These are phyloP conservation scores for Wickerhamiella pararugosa DNA, from an alignment of 1,139 yeast genomes.

Conservation along the genomic window DNA sequence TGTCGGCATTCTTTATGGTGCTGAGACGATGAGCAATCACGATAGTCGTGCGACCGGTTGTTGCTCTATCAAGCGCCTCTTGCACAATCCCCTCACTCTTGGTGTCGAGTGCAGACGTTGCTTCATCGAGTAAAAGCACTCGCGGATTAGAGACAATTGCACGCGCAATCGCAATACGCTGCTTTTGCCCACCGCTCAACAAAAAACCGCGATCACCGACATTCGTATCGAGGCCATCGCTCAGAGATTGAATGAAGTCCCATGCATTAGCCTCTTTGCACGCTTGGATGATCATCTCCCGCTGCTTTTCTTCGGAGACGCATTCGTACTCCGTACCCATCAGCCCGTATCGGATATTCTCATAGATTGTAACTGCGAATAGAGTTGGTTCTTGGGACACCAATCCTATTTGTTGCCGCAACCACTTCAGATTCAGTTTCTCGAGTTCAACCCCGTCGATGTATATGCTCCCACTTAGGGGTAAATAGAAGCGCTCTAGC, in stretches of 20 bases:
- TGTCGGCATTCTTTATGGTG: conserved; percentile 34
- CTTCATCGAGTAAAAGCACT: conserved; percentile 58
- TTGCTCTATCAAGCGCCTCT: conserved; percentile 36
- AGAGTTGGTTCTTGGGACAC: conserved; percentile 62
- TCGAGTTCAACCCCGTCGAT: conserved; percentile 33
- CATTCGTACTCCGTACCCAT: conserved; percentile 21
- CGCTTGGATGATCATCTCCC: conserved; percentile 29
- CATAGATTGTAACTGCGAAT: conserved; percentile 51
- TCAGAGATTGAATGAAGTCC: conserved; percentile 37
- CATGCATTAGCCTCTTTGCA: conserved; percentile 36
- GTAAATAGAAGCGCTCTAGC: conserved; percentile 37
- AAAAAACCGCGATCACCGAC: conserved; percentile 39
- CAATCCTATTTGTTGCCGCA: conserved; percentile 40
- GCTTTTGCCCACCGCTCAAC: conserved; percentile 72
- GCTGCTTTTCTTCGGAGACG: conserved; percentile 29
- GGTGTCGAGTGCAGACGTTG: conserved; percentile 65
- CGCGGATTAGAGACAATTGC: conserved; percentile 51
- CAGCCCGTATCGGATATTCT: conserved; percentile 54
- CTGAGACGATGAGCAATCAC: conserved; percentile 55
- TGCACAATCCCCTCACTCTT: conserved; percentile 60
- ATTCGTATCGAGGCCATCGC: conserved; percentile 41
- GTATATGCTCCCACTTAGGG: conserved; percentile 25
- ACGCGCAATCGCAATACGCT: conserved; percentile 60
- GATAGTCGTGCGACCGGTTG: conserved; percentile 45
- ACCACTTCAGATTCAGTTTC: conserved; percentile 32